phyloP scores from a whole-genome alignment of 495 filamentous ascomycete genomes.

The Rhypophila decipiens region DNA sequence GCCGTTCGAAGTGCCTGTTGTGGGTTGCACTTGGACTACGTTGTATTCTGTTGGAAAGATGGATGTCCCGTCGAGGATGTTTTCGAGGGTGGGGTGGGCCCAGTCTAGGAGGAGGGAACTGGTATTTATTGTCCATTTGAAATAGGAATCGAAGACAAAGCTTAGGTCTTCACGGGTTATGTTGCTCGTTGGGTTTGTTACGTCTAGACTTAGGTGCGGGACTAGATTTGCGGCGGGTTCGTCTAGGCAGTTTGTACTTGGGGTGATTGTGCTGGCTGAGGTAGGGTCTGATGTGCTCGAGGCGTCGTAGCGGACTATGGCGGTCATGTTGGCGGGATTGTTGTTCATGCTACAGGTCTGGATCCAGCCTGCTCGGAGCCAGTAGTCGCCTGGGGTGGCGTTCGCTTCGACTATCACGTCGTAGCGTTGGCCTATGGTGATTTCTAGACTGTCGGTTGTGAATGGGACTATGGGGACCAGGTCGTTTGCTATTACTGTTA shows the following conservation, averaged over 20 bases:
- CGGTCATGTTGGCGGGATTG: slow-evolving; percentile 41
- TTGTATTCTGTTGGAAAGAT: slow-evolving; percentile 30
- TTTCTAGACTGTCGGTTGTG: slow-evolving; percentile 35
- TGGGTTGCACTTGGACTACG: slow-evolving; percentile 17
- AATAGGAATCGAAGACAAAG: slow-evolving; percentile 12
- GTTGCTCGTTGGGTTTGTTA: slow-evolving; percentile 16
- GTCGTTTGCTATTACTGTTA: slow-evolving; percentile 48
- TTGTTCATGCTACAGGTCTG: slow-evolving; percentile 35
- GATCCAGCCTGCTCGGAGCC: slow-evolving; percentile 41
- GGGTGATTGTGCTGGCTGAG: slow-evolving; percentile 19
- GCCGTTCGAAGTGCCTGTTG: neutral
- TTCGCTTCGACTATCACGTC: slow-evolving; percentile 61
- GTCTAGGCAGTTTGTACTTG: slow-evolving; percentile 16
- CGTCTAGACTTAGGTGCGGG: slow-evolving; percentile 26
- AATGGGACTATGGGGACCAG: slow-evolving; percentile 48
- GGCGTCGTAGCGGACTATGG: slow-evolving; percentile 50
- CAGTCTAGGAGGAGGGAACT: slow-evolving; percentile 25
- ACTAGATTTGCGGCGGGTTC: slow-evolving; percentile 22
- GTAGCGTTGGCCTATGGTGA: slow-evolving; percentile 61
- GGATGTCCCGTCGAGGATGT: slow-evolving; percentile 15
- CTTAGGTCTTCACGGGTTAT: slow-evolving; percentile 14
- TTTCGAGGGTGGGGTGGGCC: slow-evolving; percentile 23
- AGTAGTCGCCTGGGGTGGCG: slow-evolving; percentile 45
- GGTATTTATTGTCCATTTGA: slow-evolving; percentile 31
- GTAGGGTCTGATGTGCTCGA: slow-evolving; percentile 26